Percentiles rank a stretch among this genome's conserved stretches.
Conservation (phyloP, 2,329 filamentous ascomycete species). For the Chaetomium sp. region DNA sequence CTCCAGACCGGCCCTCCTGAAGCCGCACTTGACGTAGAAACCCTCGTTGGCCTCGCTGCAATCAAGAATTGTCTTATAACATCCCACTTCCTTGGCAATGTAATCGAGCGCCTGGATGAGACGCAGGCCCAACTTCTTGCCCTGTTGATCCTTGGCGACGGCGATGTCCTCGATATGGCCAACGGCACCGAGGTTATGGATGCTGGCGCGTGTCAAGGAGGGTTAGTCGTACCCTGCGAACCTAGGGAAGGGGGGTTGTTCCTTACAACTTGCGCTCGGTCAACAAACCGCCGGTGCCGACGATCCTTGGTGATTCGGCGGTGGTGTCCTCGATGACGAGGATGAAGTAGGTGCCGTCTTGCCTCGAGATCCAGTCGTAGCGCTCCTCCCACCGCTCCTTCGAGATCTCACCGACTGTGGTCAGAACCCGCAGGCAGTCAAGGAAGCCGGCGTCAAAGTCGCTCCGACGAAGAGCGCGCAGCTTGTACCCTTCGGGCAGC, state of each 20-base stretch:
- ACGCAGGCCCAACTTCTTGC: conserved; percentile 90
- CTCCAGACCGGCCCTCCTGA: conserved; percentile 85
- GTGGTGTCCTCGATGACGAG: conserved; percentile 78
- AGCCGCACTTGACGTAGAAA: conserved; percentile 98
- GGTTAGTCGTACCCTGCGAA: conserved; percentile 15
- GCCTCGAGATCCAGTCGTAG: conserved; percentile 77
- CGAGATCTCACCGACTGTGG: conserved; percentile 85
- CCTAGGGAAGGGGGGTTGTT: conserved; percentile 1
- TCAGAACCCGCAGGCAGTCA: conserved; percentile 87
- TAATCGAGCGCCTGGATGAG: conserved; percentile 93
- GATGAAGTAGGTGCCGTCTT: conserved; percentile 79
- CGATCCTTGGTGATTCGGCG: conserved; percentile 61
- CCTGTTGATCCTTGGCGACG: conserved; percentile 91
- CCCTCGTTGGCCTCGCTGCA: conserved; percentile 96
- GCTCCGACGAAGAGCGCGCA: conserved; percentile 75
- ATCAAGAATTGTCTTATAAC: conserved; percentile 96
- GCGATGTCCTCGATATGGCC: conserved; percentile 99
- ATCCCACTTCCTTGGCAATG: conserved; percentile 84
- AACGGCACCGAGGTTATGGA: conserved; percentile 78
- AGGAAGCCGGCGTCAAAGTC: conserved; percentile 86
- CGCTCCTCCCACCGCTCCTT: conserved; percentile 74
- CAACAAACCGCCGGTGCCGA: conserved; percentile 87
- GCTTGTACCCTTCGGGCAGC: conserved; percentile 78
- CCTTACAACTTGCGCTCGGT: conserved; percentile 92
- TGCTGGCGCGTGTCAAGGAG: conserved; percentile 50